phyloP scores from a whole-genome alignment of 2,329 filamentous ascomycete genomes.

The Colletotrichum endophyticum region DNA sequence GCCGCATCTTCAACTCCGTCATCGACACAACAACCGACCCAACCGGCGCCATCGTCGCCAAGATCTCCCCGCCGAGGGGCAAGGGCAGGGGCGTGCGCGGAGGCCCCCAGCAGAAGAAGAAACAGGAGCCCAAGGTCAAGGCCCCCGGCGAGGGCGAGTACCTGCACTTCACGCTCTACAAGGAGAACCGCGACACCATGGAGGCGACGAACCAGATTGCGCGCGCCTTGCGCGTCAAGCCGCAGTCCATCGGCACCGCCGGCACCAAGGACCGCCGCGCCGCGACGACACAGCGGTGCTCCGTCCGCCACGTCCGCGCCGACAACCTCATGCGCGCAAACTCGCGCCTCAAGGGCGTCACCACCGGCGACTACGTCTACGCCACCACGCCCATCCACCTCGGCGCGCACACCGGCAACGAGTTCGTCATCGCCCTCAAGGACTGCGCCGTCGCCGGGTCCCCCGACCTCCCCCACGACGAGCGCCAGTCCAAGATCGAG shows the following conservation, averaged over 20 bases:
- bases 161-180: slow-evolving; percentile 90
- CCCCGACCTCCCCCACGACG: slow-evolving; percentile 1
- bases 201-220: slow-evolving; percentile 81
- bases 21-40: slow-evolving; percentile 75
- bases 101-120: slow-evolving; percentile 20
- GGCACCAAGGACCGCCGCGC: slow-evolving; percentile 92
- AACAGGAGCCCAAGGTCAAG: slow-evolving; percentile 22
- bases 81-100: slow-evolving; percentile 25
- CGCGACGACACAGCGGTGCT: slow-evolving; percentile 83
- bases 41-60: slow-evolving; percentile 67
- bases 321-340: slow-evolving; percentile 71
- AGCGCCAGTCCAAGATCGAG: slow-evolving; percentile 28
- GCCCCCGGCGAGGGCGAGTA: slow-evolving; percentile 66
- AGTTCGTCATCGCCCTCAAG: slow-evolving; percentile 90
- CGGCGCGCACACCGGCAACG: slow-evolving; percentile 85
- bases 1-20: slow-evolving; percentile 78
- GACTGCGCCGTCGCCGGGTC: slow-evolving; percentile 69
- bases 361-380: slow-evolving; percentile 84
- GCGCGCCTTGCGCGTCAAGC: slow-evolving; percentile 74
- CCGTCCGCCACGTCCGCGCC: slow-evolving; percentile 57
- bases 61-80: slow-evolving; percentile 56
- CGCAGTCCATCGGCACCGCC: slow-evolving; percentile 75
- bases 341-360: slow-evolving; percentile 64
- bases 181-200: slow-evolving; percentile 98
- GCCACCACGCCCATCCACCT: slow-evolving; percentile 74